Conservation (phyloP, 306 rosid species). For the Fragaria ananassa region DNA sequence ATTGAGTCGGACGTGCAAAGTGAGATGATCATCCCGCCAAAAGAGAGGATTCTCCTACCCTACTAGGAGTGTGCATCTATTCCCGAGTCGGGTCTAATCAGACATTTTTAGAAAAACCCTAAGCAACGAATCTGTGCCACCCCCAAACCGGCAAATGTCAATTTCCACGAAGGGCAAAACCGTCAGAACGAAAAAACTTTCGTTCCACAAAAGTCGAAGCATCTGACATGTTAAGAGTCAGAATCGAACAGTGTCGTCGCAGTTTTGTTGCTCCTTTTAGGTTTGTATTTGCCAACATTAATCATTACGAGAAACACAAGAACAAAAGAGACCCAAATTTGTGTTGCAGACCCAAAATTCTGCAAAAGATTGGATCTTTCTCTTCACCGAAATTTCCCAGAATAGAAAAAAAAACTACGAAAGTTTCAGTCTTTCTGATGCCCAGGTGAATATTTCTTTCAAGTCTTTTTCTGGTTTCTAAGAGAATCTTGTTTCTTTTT, state of each 20-base stretch:
- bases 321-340: not conserved
- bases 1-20: too few species aligned
- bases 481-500: constrained; percentile 6
- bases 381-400: not conserved
- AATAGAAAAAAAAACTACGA: not conserved
- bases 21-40: too few species aligned
- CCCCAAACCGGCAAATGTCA: not conserved
- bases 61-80: too few species aligned
- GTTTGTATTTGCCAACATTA: constrained; percentile 26
- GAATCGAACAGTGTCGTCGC: constrained; percentile 30
- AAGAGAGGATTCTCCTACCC: not conserved
- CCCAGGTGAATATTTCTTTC: constrained; percentile 11
- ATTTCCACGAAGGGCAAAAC: constrained; percentile 17
- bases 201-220: constrained; percentile 16
- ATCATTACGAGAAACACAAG: constrained; percentile 15
- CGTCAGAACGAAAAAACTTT: constrained; percentile 3
- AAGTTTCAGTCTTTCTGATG: constrained; percentile 5
- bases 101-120: not conserved
- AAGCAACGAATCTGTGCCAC: not conserved
- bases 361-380: constrained; percentile 22
- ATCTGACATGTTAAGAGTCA: constrained; percentile 32
- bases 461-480: not conserved
- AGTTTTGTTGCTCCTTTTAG: constrained; percentile 28
- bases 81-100: too few species aligned
- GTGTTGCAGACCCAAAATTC: constrained; percentile 8